Percentiles rank a stretch among this genome's conserved stretches.
phyloP scores from a whole-genome alignment of 1,284 basidiomycete species.

The Cutaneotrichosporon arboriforme region DNA sequence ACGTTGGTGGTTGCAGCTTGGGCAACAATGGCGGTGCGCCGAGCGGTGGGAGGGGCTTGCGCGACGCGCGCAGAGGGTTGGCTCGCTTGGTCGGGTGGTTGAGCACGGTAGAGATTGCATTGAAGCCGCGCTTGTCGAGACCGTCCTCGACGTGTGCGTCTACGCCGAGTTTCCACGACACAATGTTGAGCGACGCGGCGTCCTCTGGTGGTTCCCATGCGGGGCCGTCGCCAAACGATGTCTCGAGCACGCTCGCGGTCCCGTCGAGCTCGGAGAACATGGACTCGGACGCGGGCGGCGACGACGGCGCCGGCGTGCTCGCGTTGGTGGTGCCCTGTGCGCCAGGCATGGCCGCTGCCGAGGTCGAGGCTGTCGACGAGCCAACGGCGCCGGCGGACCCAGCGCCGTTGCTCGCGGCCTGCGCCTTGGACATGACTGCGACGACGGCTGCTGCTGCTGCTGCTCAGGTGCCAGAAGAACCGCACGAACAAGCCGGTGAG shows the following conservation, averaged over 20 bases:
- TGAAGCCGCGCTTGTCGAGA: slow-evolving; percentile 42
- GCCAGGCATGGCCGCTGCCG: neutral
- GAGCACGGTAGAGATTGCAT: slow-evolving; percentile 67
- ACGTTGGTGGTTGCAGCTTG: slow-evolving; percentile 52
- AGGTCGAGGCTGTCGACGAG: neutral
- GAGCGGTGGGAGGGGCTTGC: slow-evolving; percentile 60
- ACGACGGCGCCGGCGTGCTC: slow-evolving; percentile 31
- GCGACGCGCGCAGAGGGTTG: slow-evolving; percentile 77
- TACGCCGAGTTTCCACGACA: slow-evolving; percentile 35
- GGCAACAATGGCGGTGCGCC: slow-evolving; percentile 63
- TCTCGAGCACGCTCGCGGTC: slow-evolving; percentile 39
- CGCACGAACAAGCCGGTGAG: neutral
- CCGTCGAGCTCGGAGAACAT: slow-evolving; percentile 44
- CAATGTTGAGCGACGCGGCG: slow-evolving; percentile 36
- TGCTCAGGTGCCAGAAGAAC: neutral
- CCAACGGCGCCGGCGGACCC: neutral
- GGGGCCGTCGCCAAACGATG: slow-evolving; percentile 24
- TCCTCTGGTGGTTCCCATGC: slow-evolving; percentile 30
- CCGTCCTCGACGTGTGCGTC: slow-evolving; percentile 30
- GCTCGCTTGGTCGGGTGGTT: slow-evolving; percentile 79
- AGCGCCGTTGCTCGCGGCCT: slow-evolving; percentile 7
- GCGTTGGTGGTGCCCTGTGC: neutral
- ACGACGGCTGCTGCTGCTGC: neutral
- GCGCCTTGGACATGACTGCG: slow-evolving; percentile 25
- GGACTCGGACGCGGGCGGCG: slow-evolving; percentile 42